phyloP scores from a whole-genome alignment of 1,284 basidiomycete genomes.

The Cryptococcus depauperatus region DNA sequence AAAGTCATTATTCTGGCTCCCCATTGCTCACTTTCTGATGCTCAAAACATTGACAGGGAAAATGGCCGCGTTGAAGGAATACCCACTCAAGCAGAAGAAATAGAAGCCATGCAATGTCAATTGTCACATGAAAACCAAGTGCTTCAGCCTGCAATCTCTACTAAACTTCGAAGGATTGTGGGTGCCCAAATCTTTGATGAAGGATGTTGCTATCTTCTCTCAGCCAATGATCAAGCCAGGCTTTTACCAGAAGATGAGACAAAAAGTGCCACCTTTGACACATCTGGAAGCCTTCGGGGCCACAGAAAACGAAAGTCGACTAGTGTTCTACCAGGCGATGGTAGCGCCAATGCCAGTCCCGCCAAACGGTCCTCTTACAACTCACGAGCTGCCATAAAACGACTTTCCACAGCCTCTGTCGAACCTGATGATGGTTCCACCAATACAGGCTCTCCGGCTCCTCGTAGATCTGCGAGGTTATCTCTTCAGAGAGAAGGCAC shows the following conservation, averaged over 20 bases:
- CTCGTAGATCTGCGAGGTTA: conserved; percentile 1
- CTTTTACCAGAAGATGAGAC: conserved; percentile 1
- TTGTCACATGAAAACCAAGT: conserved; percentile 14
- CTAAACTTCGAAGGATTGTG: conserved; percentile 29
- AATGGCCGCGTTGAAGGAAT: conserved; percentile 16
- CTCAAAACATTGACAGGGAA: conserved; percentile 19
- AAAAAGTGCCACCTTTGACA: not conserved
- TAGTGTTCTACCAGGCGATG: not conserved
- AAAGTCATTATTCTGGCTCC: conserved; percentile 29
- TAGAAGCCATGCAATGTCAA: conserved; percentile 9
- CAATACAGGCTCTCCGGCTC: not conserved
- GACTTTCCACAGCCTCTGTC: too few species aligned
- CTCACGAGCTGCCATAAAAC: too few species aligned
- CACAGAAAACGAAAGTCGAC: conserved; percentile 9
- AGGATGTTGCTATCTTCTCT: conserved; percentile 29
- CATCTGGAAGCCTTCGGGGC: too few species aligned
- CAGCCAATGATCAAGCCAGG: conserved; percentile 10
- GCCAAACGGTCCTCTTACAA: too few species aligned
- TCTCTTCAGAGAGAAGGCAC: not conserved
- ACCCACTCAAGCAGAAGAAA: conserved; percentile 17
- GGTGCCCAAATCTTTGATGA: conserved; percentile 28
- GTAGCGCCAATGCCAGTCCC: conserved; percentile 6
- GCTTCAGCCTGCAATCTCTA: conserved; percentile 20
- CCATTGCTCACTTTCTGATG: conserved; percentile 24
- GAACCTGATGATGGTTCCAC: too few species aligned